Percentiles rank a stretch among this genome's conserved stretches.
These are phyloP conservation scores for Fusarium sp. DNA, from an alignment of 2,329 filamentous ascomycete species.

Conservation along the genomic window DNA sequence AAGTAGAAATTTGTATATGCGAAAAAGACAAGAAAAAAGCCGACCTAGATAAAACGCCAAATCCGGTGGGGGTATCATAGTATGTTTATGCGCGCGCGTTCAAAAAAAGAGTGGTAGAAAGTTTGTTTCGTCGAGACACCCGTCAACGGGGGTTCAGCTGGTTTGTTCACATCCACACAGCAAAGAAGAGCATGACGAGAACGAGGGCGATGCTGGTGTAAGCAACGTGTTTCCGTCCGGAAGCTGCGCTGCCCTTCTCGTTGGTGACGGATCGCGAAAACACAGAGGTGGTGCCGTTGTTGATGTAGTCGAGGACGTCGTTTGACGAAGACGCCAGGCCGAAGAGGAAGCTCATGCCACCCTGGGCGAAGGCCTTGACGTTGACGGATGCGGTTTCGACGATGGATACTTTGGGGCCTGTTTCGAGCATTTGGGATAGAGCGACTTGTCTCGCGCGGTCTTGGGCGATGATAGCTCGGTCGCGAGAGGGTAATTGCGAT, in stretches of 20 bases:
- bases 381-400: slow-evolving; percentile 81
- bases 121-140: slow-evolving; percentile 7
- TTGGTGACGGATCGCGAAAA: slow-evolving; percentile 82
- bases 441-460: slow-evolving; percentile 82
- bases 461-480: slow-evolving; percentile 80
- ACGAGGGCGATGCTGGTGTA: slow-evolving; percentile 49
- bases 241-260: slow-evolving; percentile 73
- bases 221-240: slow-evolving; percentile 49
- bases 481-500: slow-evolving; percentile 74
- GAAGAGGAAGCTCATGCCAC: slow-evolving; percentile 85
- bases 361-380: slow-evolving; percentile 81
- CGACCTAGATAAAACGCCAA: slow-evolving; percentile 47
- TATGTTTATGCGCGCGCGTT: slow-evolving; percentile 27
- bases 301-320: slow-evolving; percentile 86
- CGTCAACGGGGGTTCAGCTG: slow-evolving; percentile 2
- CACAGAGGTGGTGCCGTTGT: slow-evolving; percentile 87
- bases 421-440: slow-evolving; percentile 85
- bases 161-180: slow-evolving; percentile 47
- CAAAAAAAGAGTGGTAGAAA: slow-evolving; percentile 20
- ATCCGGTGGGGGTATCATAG: slow-evolving; percentile 48
- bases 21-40: slow-evolving; percentile 28
- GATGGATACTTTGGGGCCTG: slow-evolving; percentile 89
- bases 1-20: slow-evolving; percentile 27
- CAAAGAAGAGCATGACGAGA: slow-evolving; percentile 49
- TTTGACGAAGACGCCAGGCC: slow-evolving; percentile 82